These are phyloP conservation scores for Malus asiatica DNA, from an alignment of 306 rosid species.

Conservation along the genomic window DNA sequence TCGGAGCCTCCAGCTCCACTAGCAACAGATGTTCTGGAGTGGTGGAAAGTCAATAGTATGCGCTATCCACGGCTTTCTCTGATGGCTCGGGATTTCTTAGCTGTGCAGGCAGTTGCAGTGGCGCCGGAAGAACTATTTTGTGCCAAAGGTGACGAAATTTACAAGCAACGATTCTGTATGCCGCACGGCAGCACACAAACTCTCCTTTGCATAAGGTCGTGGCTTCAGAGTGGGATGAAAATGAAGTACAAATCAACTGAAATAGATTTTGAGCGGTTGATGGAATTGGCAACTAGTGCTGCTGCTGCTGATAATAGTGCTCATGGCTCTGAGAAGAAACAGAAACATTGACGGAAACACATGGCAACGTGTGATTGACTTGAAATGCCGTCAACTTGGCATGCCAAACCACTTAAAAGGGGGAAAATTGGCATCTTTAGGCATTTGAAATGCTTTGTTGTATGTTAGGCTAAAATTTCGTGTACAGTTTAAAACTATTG, in stretches of 20 bases:
- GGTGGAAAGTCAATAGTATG: constrained; percentile 89
- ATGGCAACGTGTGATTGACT: not conserved
- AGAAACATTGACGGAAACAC: constrained; percentile 7
- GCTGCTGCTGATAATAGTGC: constrained; percentile 24
- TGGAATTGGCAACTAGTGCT: constrained; percentile 38
- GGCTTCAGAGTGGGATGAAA: constrained; percentile 79
- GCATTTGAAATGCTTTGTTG: constrained; percentile 17
- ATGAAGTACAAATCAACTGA: constrained; percentile 48
- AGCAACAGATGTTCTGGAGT: constrained; percentile 82
- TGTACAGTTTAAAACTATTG: constrained; percentile 32
- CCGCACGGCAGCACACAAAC: constrained; percentile 64
- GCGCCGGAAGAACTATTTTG: constrained; percentile 86
- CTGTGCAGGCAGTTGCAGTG: constrained; percentile 80
- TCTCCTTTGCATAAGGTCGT: constrained; percentile 75
- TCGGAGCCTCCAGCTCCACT: constrained; percentile 85
- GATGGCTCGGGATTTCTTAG: constrained; percentile 93
- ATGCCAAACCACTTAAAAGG: constrained; percentile 10
- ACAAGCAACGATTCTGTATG: constrained; percentile 70
- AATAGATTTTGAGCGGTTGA: constrained; percentile 46
- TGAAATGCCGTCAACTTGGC: not conserved
- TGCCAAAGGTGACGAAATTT: constrained; percentile 68
- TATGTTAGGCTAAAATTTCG: constrained; percentile 16
- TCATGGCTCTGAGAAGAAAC: constrained; percentile 33
- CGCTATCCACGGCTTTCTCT: constrained; percentile 84
- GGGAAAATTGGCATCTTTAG: constrained; percentile 6